A percentile compares a stretch with the other conserved stretches of the same genome.
phyloP scores from a whole-genome alignment of 768 basidiomycete genomes.

The Gloeopeniophorella convolvens region DNA sequence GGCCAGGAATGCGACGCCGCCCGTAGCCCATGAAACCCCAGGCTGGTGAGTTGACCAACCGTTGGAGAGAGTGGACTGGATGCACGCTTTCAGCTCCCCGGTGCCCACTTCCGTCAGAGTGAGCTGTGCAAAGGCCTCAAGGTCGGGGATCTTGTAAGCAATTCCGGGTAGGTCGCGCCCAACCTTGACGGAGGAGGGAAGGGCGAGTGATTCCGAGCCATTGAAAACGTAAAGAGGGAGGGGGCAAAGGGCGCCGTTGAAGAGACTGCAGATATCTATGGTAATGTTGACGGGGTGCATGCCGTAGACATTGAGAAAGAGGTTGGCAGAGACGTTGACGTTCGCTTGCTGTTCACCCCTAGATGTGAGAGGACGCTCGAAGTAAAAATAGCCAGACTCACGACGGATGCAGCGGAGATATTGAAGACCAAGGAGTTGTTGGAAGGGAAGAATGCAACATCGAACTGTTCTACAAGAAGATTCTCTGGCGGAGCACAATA shows the following conservation, averaged over 20 bases:
- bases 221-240: constrained; percentile 81
- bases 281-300: constrained; percentile 75
- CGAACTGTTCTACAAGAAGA: constrained; percentile 73
- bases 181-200: constrained; percentile 56
- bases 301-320: constrained; percentile 86
- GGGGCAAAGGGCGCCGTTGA: constrained; percentile 77
- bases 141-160: constrained; percentile 82
- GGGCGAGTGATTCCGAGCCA: constrained; percentile 63
- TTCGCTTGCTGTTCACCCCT: constrained; percentile 49
- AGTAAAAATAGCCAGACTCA: constrained; percentile 48
- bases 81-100: constrained; percentile 74
- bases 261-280: constrained; percentile 76
- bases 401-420: constrained; percentile 80
- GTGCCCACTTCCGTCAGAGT: constrained; percentile 63
- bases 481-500: constrained; percentile 79
- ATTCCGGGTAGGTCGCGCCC: constrained; percentile 60
- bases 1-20: constrained; percentile 55
- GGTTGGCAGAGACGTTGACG: constrained; percentile 74
- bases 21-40: constrained; percentile 75
- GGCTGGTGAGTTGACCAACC: constrained; percentile 76
- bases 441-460: constrained; percentile 59
- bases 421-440: constrained; percentile 79
- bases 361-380: constrained; percentile 18
- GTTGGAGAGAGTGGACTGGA: constrained; percentile 89
- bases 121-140: constrained; percentile 84